phyloP scores from a whole-genome alignment of 345 rosid species.

The Isatis tinctoria region DNA sequence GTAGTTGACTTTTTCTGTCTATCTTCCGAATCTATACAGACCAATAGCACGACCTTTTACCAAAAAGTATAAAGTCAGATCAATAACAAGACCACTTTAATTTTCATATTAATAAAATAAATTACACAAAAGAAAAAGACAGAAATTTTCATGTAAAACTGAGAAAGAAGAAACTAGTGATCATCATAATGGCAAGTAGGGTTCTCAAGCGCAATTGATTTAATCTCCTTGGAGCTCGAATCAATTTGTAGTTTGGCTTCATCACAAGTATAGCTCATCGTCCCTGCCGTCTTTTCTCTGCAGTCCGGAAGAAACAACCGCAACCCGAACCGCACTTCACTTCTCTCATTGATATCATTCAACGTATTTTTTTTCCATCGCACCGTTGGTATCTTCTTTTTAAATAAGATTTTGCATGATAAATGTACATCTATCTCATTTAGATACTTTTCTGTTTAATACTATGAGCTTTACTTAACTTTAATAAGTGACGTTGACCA shows the following conservation, averaged over 20 bases:
- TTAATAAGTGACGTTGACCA: too few species aligned
- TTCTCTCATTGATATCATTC: too few species aligned
- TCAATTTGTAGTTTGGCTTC: not conserved
- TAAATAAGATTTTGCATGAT: too few species aligned
- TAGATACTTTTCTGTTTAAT: too few species aligned
- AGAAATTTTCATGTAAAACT: not conserved
- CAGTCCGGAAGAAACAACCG: not conserved
- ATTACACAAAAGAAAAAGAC: not conserved
- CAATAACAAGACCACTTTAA: not conserved
- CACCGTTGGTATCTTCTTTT: too few species aligned
- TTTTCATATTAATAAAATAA: not conserved
- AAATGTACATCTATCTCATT: too few species aligned
- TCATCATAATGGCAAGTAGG: not conserved
- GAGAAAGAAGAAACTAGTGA: not conserved
- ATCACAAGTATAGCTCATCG: not conserved
- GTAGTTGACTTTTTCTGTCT: conserved; percentile 1
- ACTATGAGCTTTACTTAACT: too few species aligned
- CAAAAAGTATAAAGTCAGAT: not conserved
- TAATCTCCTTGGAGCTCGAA: not conserved
- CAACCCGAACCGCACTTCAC: not conserved
- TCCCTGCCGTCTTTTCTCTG: not conserved
- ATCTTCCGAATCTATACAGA: not conserved
- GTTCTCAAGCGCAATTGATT: not conserved
- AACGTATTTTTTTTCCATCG: too few species aligned
- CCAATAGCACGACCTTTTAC: not conserved